These are phyloP conservation scores for Oenanthe sinensis DNA, from an alignment of 129 eudicot species.

Conservation along the genomic window DNA sequence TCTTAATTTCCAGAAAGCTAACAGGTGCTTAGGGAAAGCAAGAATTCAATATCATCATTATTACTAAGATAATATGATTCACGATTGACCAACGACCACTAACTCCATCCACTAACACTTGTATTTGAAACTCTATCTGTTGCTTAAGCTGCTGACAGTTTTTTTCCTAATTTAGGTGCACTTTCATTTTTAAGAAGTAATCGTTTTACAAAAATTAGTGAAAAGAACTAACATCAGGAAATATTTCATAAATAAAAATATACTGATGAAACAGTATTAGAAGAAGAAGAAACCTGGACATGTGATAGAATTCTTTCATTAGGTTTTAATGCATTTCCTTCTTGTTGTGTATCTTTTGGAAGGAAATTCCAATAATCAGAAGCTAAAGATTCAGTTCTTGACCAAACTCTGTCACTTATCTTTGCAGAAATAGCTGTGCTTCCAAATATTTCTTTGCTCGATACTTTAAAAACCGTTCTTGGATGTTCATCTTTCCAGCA, in stretches of 20 bases:
- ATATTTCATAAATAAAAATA: background rate
- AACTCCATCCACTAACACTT: background rate
- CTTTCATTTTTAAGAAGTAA: background rate
- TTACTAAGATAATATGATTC: background rate
- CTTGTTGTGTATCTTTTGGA: conserved; percentile 44
- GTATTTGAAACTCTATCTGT: background rate
- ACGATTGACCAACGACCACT: background rate
- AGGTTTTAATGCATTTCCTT: conserved; percentile 24
- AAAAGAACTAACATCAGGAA: background rate
- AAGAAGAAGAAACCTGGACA: conserved; percentile 48
- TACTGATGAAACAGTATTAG: background rate
- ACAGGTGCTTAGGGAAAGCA: background rate
- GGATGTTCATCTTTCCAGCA: conserved; percentile 40
- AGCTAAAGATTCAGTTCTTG: conserved; percentile 24
- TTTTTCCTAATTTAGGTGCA: background rate
- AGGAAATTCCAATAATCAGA: conserved; percentile 78
- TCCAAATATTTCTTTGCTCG: conserved; percentile 63
- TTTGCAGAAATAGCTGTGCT: conserved; percentile 66
- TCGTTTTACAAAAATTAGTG: background rate
- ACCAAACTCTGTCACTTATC: conserved; percentile 23
- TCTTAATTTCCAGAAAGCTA: background rate
- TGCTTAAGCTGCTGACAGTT: background rate
- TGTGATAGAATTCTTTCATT: conserved; percentile 58
- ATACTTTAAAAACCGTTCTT: conserved; percentile 46
- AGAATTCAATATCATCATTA: background rate